Conservation (phyloP, 2,329 filamentous ascomycete genomes). For the Metarhizium rileyi region DNA sequence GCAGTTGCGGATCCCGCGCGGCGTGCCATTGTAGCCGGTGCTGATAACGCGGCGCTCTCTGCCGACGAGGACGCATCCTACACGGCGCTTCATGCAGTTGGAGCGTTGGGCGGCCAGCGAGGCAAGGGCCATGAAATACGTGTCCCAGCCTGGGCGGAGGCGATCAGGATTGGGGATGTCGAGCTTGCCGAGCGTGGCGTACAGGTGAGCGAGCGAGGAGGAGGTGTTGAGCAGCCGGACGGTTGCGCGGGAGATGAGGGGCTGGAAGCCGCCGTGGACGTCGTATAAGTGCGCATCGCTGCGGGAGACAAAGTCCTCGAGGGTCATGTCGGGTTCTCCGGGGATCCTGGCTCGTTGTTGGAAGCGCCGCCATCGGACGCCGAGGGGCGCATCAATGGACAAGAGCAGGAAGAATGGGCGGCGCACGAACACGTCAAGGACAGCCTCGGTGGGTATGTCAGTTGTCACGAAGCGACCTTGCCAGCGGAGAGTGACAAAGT, state of each 20-base stretch:
- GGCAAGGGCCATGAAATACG: slow-evolving; percentile 97
- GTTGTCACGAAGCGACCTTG: slow-evolving; percentile 76
- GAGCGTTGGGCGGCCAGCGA: slow-evolving; percentile 80
- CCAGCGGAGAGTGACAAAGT: slow-evolving; percentile 83
- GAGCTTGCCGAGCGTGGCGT: slow-evolving; percentile 61
- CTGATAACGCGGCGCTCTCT: slow-evolving; percentile 78
- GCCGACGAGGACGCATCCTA: slow-evolving; percentile 83
- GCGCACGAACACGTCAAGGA: slow-evolving; percentile 64
- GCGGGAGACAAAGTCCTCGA: slow-evolving; percentile 46
- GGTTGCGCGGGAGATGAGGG: slow-evolving; percentile 71
- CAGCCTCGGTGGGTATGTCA: slow-evolving; percentile 62
- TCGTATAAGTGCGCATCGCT: slow-evolving; percentile 71
- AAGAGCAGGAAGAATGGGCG: slow-evolving; percentile 90
- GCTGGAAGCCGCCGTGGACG: slow-evolving; percentile 53
- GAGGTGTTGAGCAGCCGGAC: slow-evolving; percentile 82
- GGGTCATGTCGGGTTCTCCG: slow-evolving; percentile 22
- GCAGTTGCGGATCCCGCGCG: slow-evolving; percentile 79
- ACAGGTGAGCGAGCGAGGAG: slow-evolving; percentile 58
- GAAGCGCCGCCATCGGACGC: slow-evolving; percentile 73
- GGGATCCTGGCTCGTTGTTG: slow-evolving; percentile 26
- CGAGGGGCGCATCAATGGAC: slow-evolving; percentile 83
- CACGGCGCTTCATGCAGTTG: slow-evolving; percentile 97
- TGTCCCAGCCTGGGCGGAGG: slow-evolving; percentile 85
- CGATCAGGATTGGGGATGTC: slow-evolving; percentile 71
- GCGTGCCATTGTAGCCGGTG: slow-evolving; percentile 98